Percentiles rank a stretch among this genome's conserved stretches.
Conservation (phyloP, 1,284 basidiomycete genomes). For the Hypsizygus ulmarius region DNA sequence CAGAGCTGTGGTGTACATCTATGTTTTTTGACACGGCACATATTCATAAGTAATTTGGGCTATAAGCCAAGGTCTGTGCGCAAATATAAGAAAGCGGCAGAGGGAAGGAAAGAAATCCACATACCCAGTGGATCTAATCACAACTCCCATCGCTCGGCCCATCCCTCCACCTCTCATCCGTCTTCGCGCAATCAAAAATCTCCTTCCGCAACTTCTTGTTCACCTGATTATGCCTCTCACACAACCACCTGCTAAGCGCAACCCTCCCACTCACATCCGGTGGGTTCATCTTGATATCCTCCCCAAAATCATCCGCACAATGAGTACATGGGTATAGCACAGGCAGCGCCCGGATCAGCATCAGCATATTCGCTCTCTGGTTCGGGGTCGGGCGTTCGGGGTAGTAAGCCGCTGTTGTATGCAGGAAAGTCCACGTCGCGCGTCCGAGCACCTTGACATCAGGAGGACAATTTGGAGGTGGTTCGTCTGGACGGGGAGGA, state of each 20-base stretch:
- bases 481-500: conserved; percentile 31
- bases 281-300: conserved; percentile 61
- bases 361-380: conserved; percentile 80
- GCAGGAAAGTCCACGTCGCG: conserved; percentile 95
- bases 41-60: too few relatives aligned
- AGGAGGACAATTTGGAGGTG: conserved; percentile 74
- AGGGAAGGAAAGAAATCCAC: neutral
- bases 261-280: conserved; percentile 73
- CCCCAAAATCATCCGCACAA: conserved; percentile 80
- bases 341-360: conserved; percentile 74
- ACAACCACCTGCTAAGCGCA: conserved; percentile 81
- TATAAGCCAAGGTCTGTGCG: neutral
- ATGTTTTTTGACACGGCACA: too few relatives aligned
- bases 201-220: conserved; percentile 84
- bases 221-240: conserved; percentile 88
- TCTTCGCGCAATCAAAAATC: conserved; percentile 76
- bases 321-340: conserved; percentile 83
- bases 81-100: neutral
- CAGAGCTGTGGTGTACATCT: too few relatives aligned
- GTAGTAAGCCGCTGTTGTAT: conserved; percentile 92
- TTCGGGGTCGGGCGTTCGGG: conserved; percentile 70
- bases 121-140: conserved; percentile 48
- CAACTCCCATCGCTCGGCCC: conserved; percentile 86
- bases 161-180: conserved; percentile 88
- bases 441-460: conserved; percentile 85